Evolutionary conservation across 2,329 filamentous ascomycete species (phyloP).

Genomic region (Macrophomina tecta): DNA sequence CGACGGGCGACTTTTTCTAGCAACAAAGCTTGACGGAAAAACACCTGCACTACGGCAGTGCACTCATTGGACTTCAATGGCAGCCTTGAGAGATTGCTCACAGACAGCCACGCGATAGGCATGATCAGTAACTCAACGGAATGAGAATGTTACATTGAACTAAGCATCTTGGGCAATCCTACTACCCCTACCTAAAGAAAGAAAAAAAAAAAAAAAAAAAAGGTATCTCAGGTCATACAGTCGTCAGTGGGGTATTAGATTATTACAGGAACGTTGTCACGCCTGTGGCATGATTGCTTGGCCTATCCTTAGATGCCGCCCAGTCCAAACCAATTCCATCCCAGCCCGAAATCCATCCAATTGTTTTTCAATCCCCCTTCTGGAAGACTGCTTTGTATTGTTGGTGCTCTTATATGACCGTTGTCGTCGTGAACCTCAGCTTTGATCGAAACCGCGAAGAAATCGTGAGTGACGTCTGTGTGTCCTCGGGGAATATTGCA

Average conservation of each 20-base stretch:
- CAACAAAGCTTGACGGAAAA: too few species aligned
- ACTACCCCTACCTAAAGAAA: not conserved
- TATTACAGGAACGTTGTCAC: not conserved
- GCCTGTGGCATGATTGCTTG: not conserved
- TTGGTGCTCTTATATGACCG: not conserved
- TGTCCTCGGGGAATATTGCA: slow-evolving; percentile 11
- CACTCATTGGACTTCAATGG: too few species aligned
- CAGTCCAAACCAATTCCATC: not conserved
- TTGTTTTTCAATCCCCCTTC: not conserved
- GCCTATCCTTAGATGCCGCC: not conserved
- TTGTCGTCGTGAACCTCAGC: not conserved
- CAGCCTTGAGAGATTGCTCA: too few species aligned
- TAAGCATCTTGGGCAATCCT: not conserved
- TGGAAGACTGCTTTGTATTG: not conserved
- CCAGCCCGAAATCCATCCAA: not conserved
- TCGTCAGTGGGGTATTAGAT: slow-evolving; percentile 10
- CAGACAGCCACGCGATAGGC: too few species aligned
- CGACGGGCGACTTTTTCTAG: too few species aligned
- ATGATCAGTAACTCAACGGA: not conserved
- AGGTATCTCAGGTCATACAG: slow-evolving; percentile 8
- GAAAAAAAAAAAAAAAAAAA: not conserved
- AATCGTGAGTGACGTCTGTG: not conserved
- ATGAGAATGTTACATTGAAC: not conserved
- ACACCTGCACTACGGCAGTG: too few species aligned
- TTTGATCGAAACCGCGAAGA: not conserved